Percentiles rank a stretch among this genome's conserved stretches.
These are phyloP conservation scores for Fusarium xyrophilum DNA, from an alignment of 2,329 filamentous ascomycete genomes.

Conservation along the genomic window DNA sequence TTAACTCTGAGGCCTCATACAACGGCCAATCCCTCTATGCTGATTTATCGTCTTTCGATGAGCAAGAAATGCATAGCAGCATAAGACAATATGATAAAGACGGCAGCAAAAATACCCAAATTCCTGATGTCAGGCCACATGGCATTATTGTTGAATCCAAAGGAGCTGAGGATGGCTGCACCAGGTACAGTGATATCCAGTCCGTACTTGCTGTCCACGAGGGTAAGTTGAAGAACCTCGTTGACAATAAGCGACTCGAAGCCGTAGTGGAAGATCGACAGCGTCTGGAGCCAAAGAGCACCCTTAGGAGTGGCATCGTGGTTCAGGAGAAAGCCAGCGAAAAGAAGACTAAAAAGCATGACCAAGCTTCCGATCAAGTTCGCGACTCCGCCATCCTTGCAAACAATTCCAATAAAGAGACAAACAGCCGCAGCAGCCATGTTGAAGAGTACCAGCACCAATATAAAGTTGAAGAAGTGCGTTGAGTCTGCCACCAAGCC, in stretches of 20 bases:
- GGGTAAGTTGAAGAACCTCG: constrained; percentile 86
- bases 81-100: constrained; percentile 89
- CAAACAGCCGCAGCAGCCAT: constrained; percentile 92
- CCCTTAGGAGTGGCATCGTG: constrained; percentile 88
- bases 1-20: constrained; percentile 2
- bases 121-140: constrained; percentile 86
- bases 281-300: constrained; percentile 86
- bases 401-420: constrained; percentile 94
- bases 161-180: constrained; percentile 90
- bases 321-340: constrained; percentile 92
- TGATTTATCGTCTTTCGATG: constrained; percentile 73
- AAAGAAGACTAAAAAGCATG: constrained; percentile 96
- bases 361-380: constrained; percentile 93
- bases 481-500: constrained; percentile 81
- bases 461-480: constrained; percentile 89
- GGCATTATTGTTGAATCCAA: constrained; percentile 89
- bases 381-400: constrained; percentile 88
- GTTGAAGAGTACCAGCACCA: constrained; percentile 95
- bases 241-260: constrained; percentile 98
- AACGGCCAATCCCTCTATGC: constrained; percentile 4
- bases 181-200: constrained; percentile 96
- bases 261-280: constrained; percentile 98
- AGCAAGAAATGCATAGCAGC: constrained; percentile 91
- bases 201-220: constrained; percentile 94
- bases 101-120: constrained; percentile 79